These are phyloP conservation scores for Sophora flavescens DNA, from an alignment of 306 rosid genomes.

Conservation along the genomic window DNA sequence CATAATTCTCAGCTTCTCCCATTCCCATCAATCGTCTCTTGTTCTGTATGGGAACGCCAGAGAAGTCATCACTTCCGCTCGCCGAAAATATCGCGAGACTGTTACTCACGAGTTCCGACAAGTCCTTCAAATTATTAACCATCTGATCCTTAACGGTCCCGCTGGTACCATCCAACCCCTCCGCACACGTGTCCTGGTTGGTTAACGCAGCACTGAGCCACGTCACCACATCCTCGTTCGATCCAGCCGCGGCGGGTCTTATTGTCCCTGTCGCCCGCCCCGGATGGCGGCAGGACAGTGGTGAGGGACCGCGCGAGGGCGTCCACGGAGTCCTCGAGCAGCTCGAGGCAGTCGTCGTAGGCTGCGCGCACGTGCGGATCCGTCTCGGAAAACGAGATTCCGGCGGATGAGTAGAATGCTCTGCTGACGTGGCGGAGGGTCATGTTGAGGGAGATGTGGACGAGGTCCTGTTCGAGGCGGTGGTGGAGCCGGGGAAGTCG, in stretches of 20 bases:
- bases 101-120: constrained; percentile 82
- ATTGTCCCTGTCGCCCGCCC: neutral
- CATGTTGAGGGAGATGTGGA: constrained; percentile 89
- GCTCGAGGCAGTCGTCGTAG: constrained; percentile 81
- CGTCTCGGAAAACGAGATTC: constrained; percentile 12
- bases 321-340: constrained; percentile 71
- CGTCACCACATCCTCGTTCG: constrained; percentile 70
- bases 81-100: constrained; percentile 76
- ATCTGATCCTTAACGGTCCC: constrained; percentile 64
- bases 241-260: neutral
- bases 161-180: constrained; percentile 59
- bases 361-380: constrained; percentile 59
- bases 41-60: constrained; percentile 84
- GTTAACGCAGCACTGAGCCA: constrained; percentile 93
- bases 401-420: constrained; percentile 65
- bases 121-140: constrained; percentile 58
- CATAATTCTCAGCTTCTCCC: constrained; percentile 13
- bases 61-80: constrained; percentile 54
- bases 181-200: constrained; percentile 87
- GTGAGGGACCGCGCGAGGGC: constrained; percentile 58
- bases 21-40: constrained; percentile 61
- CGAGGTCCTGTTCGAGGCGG: constrained; percentile 70
- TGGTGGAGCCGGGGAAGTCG: constrained; percentile 74
- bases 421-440: constrained; percentile 71
- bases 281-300: constrained; percentile 34